A percentile compares a stretch with the other conserved stretches of the same genome.
phyloP scores from a whole-genome alignment of 2,329 filamentous ascomycete genomes.

The Fusarium transvaalense region DNA sequence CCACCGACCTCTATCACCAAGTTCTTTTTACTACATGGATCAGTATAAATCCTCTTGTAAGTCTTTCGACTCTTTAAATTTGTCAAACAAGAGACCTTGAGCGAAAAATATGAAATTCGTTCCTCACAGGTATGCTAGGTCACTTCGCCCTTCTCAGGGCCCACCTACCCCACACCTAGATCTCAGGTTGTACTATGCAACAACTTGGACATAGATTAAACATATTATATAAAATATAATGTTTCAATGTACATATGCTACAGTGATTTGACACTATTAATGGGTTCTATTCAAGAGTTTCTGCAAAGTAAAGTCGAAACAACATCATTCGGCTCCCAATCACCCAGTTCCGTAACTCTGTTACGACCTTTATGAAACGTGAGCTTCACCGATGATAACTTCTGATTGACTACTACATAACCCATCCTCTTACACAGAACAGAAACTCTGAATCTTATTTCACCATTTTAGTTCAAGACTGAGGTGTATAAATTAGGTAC shows the following conservation, averaged over 20 bases:
- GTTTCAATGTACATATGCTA: not conserved
- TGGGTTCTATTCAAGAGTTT: not conserved
- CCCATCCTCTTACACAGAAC: not conserved
- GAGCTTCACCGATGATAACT: not conserved
- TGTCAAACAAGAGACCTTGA: rapidly evolving
- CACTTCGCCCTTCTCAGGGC: too few species aligned
- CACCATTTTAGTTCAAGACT: not conserved
- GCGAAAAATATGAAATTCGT: not conserved
- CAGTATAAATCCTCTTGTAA: not conserved
- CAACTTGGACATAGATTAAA: not conserved
- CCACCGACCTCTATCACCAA: not conserved
- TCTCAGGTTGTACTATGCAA: not conserved
- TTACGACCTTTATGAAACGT: too few species aligned
- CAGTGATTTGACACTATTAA: not conserved
- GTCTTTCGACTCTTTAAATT: not conserved
- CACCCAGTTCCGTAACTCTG: not conserved
- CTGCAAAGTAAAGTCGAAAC: not conserved
- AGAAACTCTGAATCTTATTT: not conserved
- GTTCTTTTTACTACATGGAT: too few species aligned
- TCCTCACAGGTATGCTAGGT: not conserved
- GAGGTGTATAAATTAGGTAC: not conserved
- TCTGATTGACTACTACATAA: not conserved
- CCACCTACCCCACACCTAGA: not conserved
- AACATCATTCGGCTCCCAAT: not conserved
- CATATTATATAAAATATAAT: too few species aligned